Conservation (phyloP, 2,329 filamentous ascomycete genomes). For the Escovopsis weberi region DNA sequence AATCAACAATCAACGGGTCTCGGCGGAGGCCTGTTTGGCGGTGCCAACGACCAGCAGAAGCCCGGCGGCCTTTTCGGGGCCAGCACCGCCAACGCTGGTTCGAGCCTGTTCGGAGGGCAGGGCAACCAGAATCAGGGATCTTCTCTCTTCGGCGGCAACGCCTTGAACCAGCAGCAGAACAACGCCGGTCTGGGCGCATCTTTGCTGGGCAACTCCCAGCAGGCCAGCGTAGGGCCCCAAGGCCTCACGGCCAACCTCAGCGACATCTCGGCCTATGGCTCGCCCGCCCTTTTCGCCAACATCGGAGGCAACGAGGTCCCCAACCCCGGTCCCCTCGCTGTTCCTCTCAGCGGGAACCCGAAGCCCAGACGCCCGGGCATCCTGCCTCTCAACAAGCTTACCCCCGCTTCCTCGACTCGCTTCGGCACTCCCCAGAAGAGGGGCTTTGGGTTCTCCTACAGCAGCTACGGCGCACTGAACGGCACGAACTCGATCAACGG, state of each 20-base stretch:
- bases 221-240: constrained; percentile 38
- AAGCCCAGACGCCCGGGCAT: constrained; percentile 69
- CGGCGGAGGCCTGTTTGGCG: constrained; percentile 32
- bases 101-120: constrained; percentile 39
- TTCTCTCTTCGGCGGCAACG: constrained; percentile 30
- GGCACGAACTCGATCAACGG: constrained; percentile 51
- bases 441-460: constrained; percentile 87
- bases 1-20: constrained; percentile 23
- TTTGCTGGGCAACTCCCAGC: constrained; percentile 42
- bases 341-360: constrained; percentile 61
- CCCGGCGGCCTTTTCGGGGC: constrained; percentile 38
- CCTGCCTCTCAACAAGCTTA: constrained; percentile 75
- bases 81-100: constrained; percentile 28
- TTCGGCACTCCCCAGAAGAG: constrained; percentile 74
- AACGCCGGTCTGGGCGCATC: constrained; percentile 32
- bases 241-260: constrained; percentile 64
- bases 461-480: constrained; percentile 71
- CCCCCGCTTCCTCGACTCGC: constrained; percentile 63
- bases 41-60: constrained; percentile 22
- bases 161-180: constrained; percentile 35
- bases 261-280: constrained; percentile 81
- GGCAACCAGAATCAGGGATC: constrained; percentile 30
- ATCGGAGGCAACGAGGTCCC: constrained; percentile 45
- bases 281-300: constrained; percentile 69
- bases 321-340: constrained; percentile 82